Conservation (phyloP, 495 filamentous ascomycete species). For the Tuber microsphaerosporum region DNA sequence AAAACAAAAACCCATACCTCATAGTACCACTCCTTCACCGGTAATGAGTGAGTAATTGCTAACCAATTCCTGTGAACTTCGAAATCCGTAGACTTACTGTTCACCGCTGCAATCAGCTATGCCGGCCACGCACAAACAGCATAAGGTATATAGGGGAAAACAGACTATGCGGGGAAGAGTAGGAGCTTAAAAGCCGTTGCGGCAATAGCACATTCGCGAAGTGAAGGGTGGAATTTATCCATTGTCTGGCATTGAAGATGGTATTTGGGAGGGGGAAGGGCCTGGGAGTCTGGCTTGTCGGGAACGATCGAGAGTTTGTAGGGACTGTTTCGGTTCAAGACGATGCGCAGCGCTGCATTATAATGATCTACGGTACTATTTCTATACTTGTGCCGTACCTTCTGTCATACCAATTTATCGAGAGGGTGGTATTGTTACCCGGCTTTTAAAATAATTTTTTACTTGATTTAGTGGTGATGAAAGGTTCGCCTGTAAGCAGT, state of each 20-base stretch:
- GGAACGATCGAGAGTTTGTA: neutral
- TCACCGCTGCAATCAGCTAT: conserved; percentile 20
- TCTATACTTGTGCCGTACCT: neutral
- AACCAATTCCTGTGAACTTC: conserved; percentile 98
- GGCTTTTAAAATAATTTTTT: neutral
- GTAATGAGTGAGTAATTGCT: conserved; percentile 82
- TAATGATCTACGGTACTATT: neutral
- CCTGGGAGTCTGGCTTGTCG: no score
- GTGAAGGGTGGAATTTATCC: conserved; percentile 38
- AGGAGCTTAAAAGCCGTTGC: conserved; percentile 88
- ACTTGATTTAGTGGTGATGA: neutral
- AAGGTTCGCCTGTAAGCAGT: neutral
- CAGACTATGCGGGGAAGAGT: conserved; percentile 93
- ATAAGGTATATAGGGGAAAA: conserved; percentile 18
- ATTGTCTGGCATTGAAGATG: conserved; percentile 24
- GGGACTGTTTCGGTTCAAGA: neutral
- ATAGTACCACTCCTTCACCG: conserved; percentile 86
- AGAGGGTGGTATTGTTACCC: conserved; percentile 24
- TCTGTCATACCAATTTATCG: neutral
- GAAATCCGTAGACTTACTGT: conserved; percentile 96
- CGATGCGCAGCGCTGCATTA: neutral
- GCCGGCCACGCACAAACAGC: neutral
- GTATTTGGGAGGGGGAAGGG: no score
- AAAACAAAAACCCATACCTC: conserved; percentile 51
- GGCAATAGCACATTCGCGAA: conserved; percentile 65